Base-by-base conservation (phyloP, 768 basidiomycete genomes). In the Cytidiella melzeri region DNA sequence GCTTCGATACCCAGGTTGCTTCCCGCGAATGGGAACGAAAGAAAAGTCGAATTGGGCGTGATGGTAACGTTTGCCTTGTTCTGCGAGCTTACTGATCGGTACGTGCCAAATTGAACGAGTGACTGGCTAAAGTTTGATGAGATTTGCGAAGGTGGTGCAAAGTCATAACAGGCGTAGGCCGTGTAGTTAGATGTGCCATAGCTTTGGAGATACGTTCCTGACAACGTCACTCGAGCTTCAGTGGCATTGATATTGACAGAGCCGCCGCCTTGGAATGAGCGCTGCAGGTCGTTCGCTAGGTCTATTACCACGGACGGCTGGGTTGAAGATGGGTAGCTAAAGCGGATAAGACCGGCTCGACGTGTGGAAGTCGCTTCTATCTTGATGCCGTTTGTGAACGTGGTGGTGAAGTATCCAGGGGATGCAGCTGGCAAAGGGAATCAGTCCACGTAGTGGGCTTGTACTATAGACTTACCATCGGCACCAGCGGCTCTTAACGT, bases 131-230 rank as follows among this genome's bases (percentile, higher is more conserved):
- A 25, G 30, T 19, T 24, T 6, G 43, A 18, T 41, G 30, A 34
- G 9, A 34, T 46, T 11, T 56, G 53, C 6, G 57, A 43, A 0
- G 69, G 62, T 5, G 68, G 58, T 15, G 55, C 45, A 41, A 76
- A 75, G 53, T 76, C 74, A 53, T 77, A 77, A 57, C 75, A 77
- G 13, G 64, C 73, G 46, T 63, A 73, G 0, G 66, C 74, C 3
- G 73, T 76, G 56, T 76, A 77, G 55, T 77, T 77, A 43, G 69
- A 66, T 13, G 67, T 61, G 4, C 74, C 73, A 42, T 75, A 76
- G 57, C 73, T 75, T 73, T 76, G 75, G 15, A 74, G 63, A 52
- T 69, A 77, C 2, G 71, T 76, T 7, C 74, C 75, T 1, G 64
- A 59, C 2, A 76, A 56, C 50, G 65, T 59, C 5, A 76, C 70